Evolutionary conservation across 805 yeast species (phyloP), one percentile per base, ranked within the genome.

Genomic region (Saccharomycopsis sp.): DNA sequence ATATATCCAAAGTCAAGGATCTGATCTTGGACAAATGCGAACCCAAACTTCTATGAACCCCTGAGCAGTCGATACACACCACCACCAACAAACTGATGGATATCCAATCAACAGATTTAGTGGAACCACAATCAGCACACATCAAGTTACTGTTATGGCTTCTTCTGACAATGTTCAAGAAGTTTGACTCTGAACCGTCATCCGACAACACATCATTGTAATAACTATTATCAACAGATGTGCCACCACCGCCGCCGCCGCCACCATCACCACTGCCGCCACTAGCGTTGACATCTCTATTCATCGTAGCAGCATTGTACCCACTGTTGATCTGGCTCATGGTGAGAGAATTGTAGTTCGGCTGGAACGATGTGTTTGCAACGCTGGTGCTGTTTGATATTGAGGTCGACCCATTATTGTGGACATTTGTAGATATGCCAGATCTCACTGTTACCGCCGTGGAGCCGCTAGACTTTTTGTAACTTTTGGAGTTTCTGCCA

Each of bases 21-120:
- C 84, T 68, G 3, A 88, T 74, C 54, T 81, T 85, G 5, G 92
- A 73, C 4, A 86, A 68, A 49, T 81, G 87, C 0, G 94, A 69
- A 0, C 96, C 96, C 55, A 89, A 59, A 16, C 85, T 77, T 41
- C 96, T 66, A 58, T 88, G 96, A n/a, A 79, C 77, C 0, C 94
- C 87, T 0, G 95, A 77, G 53, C 97, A 88, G 38, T 78, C 76
- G 34, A 85, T 78, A 58, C 97, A 88, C 19, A 89, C 64, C 3
- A 80, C 73, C 21, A 77, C 75, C 41, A 86, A 59, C 31, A 80
- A 59, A 52, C 82, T 87, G 44, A 85, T 65, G 0, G 95, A 83
- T 3, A 89, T 71, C 96, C 96, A 88, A 50, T 87, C 95, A 12
- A 83, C 94, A 10, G 71, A 61, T 12, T 68, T 73, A 0, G 59